A percentile compares a stretch with the other conserved stretches of the same genome.
phyloP scores from a whole-genome alignment of 2,329 filamentous ascomycete species.

The Curvularia sp. region DNA sequence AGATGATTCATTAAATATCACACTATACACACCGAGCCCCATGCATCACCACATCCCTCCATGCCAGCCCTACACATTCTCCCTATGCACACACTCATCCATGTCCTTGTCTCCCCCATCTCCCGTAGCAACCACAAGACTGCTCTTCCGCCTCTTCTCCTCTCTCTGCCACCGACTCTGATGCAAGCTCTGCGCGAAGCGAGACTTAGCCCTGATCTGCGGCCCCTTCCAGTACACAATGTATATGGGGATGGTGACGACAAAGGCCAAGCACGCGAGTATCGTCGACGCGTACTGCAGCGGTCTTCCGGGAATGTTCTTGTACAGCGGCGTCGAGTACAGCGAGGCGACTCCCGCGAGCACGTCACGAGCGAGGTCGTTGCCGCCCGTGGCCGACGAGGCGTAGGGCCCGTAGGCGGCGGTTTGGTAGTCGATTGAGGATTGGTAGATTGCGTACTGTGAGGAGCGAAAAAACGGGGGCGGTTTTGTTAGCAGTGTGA shows the following conservation, averaged over 20 bases:
- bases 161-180: slow-evolving; percentile 38
- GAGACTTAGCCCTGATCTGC: slow-evolving; percentile 58
- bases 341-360: slow-evolving; percentile 75
- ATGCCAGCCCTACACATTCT: slow-evolving; percentile 6
- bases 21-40: too few relatives aligned
- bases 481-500: slow-evolving; percentile 3
- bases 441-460: slow-evolving; percentile 74
- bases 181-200: slow-evolving; percentile 59
- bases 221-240: slow-evolving; percentile 65
- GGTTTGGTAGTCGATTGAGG: slow-evolving; percentile 79
- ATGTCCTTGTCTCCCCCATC: slow-evolving; percentile 5
- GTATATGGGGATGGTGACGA: slow-evolving; percentile 62
- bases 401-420: slow-evolving; percentile 75
- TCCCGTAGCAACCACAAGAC: slow-evolving; percentile 18
- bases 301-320: slow-evolving; percentile 48
- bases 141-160: slow-evolving; percentile 40
- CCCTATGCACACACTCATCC: slow-evolving; percentile 7
- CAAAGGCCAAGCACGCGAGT: slow-evolving; percentile 58
- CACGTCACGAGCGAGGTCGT: slow-evolving; percentile 76
- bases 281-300: slow-evolving; percentile 63
- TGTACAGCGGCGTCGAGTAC: slow-evolving; percentile 64
- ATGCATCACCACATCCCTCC: neutral
- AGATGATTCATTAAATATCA: too few relatives aligned
- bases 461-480: too few relatives aligned
- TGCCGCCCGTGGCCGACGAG: slow-evolving; percentile 77